These are phyloP conservation scores for Fibroporia radiculosa DNA, from an alignment of 768 basidiomycete genomes.

Conservation along the genomic window DNA sequence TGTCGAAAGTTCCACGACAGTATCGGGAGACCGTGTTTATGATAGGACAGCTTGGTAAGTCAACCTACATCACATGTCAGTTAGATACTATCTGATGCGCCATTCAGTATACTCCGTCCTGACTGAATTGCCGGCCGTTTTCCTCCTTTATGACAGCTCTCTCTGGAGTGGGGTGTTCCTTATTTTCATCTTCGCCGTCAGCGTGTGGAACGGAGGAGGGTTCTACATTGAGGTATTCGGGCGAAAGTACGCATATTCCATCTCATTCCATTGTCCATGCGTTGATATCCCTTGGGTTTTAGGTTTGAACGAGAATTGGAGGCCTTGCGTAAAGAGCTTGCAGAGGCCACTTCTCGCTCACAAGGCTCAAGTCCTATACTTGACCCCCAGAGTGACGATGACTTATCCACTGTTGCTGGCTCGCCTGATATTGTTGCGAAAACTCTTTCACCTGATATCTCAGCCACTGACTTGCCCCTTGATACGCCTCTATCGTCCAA, in stretches of 20 bases:
- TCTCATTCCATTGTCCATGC: not conserved
- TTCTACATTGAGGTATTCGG: slow-evolving; percentile 98
- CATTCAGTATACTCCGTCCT: slow-evolving; percentile 70
- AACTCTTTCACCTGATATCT: slow-evolving; percentile 17
- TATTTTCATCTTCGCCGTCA: slow-evolving; percentile 72
- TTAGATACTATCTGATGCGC: slow-evolving; percentile 1
- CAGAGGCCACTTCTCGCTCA: slow-evolving; percentile 54
- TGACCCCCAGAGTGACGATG: slow-evolving; percentile 31
- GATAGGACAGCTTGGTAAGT: slow-evolving; percentile 70
- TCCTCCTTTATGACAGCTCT: slow-evolving; percentile 73
- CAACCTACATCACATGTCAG: not conserved
- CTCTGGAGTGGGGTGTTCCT: slow-evolving; percentile 75
- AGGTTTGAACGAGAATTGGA: slow-evolving; percentile 94
- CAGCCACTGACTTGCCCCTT: slow-evolving; percentile 14
- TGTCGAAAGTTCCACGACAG: slow-evolving; percentile 51
- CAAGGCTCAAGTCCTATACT: slow-evolving; percentile 42
- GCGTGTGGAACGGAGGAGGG: slow-evolving; percentile 93
- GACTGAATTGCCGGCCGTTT: slow-evolving; percentile 82
- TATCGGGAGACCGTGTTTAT: slow-evolving; percentile 74
- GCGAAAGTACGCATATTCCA: slow-evolving; percentile 63
- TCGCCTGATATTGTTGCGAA: slow-evolving; percentile 27
- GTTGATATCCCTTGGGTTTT: not conserved
- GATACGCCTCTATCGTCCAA: not conserved
- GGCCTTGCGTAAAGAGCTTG: slow-evolving; percentile 82
- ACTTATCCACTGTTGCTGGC: slow-evolving; percentile 30